Base-by-base conservation (phyloP, 78 protist species). In the Trichosphaerium sp. region DNA sequence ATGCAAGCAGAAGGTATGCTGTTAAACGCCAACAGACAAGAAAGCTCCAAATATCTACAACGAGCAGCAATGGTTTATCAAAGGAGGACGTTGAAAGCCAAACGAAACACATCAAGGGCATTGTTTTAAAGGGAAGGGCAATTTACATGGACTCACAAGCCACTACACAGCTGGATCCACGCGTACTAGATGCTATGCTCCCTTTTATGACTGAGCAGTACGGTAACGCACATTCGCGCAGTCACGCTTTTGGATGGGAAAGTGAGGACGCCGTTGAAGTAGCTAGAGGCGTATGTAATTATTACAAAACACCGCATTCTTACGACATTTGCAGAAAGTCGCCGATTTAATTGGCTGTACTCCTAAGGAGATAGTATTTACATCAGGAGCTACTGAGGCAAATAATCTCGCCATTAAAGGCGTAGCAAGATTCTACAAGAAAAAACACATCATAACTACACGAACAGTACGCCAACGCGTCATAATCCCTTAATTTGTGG, bases 321-420 rank as follows among this genome's bases (percentile, higher is more conserved):
- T 10, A 29, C 7, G 58, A 6, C 7, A 15, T 15, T 52, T 35
- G 7, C 43, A 79, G 69, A 62, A 86, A 38, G 82, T 91, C 0
- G 89, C 93, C 11, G 25, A 14, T 2, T 37, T 90, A 10, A 80
- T 94, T 52, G 84, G 87, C 1, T 94, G 95, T 11, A 84, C 75
- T 37, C 51, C 96, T 32, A 87, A 87, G 60, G 99, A 95, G 65
- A 81, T 96, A 39, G 21, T 96, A 43, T 96, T 96, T 80, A 96
- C 99, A 11, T 64, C 84, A 4, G 99, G 99, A 4, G 99, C 99
- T 21, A 96, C 99, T n/a, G 99, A 96, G 83, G 78, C 92, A 34
- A 94, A 94, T 79, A 96, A 96, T 74, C 79, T 87, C 48, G 94
- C 99, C 34, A 61, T 96, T 49, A 96, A 96, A 81, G 99, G 97